A percentile compares a stretch with the other conserved stretches of the same genome.
These are phyloP conservation scores for Cylindrotheca fusiformis DNA, from an alignment of 108 stramenopile genomes.

Conservation along the genomic window DNA sequence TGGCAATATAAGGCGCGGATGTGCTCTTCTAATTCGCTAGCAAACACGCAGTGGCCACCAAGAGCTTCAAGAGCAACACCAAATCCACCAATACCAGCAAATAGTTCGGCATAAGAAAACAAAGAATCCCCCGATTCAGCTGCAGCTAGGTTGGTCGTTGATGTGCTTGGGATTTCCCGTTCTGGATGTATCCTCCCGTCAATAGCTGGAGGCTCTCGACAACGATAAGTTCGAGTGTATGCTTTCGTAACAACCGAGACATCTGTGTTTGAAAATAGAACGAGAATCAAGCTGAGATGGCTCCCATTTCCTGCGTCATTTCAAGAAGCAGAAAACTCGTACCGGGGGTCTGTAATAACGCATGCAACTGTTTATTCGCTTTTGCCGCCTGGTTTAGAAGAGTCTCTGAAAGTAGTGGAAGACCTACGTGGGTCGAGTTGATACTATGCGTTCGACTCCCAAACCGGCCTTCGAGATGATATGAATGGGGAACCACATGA, in stretches of 20 bases:
- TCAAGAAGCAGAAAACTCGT: too few species aligned
- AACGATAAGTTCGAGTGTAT: slow-evolving; percentile 9
- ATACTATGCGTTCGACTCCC: slow-evolving; percentile 63
- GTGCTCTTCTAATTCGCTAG: slow-evolving; percentile 60
- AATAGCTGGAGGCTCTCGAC: slow-evolving; percentile 17
- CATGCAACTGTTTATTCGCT: slow-evolving; percentile 13
- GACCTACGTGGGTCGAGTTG: slow-evolving; percentile 23
- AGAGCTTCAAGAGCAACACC: slow-evolving; percentile 76
- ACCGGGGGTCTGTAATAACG: slow-evolving; percentile 37
- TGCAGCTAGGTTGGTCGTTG: background rate
- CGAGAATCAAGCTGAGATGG: too few species aligned
- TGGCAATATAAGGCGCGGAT: slow-evolving; percentile 54
- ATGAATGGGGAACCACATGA: background rate
- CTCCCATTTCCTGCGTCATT: too few species aligned
- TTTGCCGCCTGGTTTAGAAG: background rate
- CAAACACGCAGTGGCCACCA: slow-evolving; percentile 73
- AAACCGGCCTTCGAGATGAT: slow-evolving; percentile 55
- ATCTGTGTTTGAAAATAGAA: too few species aligned
- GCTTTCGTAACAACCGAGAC: slow-evolving; percentile 39
- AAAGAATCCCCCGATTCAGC: background rate
- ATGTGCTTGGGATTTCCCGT: background rate
- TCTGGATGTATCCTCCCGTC: slow-evolving; percentile 49
- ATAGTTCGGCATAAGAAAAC: slow-evolving; percentile 78
- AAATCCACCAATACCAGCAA: slow-evolving; percentile 78
- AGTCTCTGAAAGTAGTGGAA: slow-evolving; percentile 20